These are phyloP conservation scores for Sarcodon aspratus DNA, from an alignment of 768 basidiomycete genomes.

Conservation along the genomic window DNA sequence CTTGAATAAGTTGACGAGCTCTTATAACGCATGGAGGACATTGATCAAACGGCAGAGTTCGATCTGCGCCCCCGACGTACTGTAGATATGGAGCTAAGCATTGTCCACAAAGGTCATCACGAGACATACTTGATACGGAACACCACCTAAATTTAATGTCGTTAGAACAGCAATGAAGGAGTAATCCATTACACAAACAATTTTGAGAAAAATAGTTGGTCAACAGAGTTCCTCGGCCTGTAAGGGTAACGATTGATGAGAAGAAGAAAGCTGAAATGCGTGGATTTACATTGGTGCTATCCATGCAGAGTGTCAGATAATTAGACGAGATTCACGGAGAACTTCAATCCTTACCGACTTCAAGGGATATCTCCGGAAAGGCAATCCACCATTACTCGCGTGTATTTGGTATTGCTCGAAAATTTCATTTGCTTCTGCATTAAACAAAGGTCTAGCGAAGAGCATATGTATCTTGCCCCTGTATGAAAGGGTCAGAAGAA, in stretches of 20 bases:
- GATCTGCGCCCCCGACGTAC: conserved; percentile 71
- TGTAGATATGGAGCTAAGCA: conserved; percentile 15
- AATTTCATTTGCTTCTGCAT: conserved; percentile 37
- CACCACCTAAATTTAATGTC: conserved; percentile 40
- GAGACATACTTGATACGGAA: conserved; percentile 57
- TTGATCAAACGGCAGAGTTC: conserved; percentile 53
- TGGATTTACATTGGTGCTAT: neutral
- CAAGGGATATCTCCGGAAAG: conserved; percentile 65
- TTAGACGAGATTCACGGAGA: neutral
- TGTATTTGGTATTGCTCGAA: conserved; percentile 60
- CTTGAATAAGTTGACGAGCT: conserved; percentile 49
- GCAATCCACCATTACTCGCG: conserved; percentile 40
- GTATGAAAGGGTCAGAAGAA: neutral
- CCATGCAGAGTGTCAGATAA: neutral
- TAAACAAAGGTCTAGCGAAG: conserved; percentile 24
- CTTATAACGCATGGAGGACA: conserved; percentile 47
- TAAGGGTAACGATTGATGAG: conserved; percentile 35
- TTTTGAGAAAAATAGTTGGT: conserved; percentile 85
- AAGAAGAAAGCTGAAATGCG: conserved; percentile 16
- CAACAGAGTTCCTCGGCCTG: conserved; percentile 59
- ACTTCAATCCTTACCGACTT: conserved; percentile 35
- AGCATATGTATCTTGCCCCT: conserved; percentile 61
- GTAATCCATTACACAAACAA: conserved; percentile 31
- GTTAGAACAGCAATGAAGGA: conserved; percentile 1
- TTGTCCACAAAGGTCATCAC: neutral